A percentile compares a stretch with the other conserved stretches of the same genome.
Conservation (phyloP, 805 yeast genomes). For the Blastobotrys mokoenaii region DNA sequence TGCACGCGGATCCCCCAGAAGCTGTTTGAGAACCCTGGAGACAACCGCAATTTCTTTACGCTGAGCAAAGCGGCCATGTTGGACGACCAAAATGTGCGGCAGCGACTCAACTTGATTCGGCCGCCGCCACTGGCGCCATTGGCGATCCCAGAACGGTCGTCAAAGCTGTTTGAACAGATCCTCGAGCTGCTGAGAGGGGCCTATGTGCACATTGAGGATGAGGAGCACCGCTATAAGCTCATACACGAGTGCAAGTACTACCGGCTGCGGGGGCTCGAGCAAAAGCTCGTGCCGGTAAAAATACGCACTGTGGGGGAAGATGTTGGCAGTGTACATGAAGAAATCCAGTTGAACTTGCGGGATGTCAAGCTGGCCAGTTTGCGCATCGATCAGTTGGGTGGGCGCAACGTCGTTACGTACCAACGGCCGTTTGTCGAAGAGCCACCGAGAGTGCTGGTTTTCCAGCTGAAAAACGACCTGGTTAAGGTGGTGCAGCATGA, state of each 20-base stretch:
- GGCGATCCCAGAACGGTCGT: slow-evolving; percentile 42
- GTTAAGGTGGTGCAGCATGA: neutral
- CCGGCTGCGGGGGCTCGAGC: slow-evolving; percentile 67
- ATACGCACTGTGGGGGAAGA: slow-evolving; percentile 8
- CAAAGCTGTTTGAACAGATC: slow-evolving; percentile 46
- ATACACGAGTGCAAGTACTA: slow-evolving; percentile 70
- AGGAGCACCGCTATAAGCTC: slow-evolving; percentile 48
- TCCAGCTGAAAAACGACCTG: slow-evolving; percentile 28
- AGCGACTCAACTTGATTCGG: slow-evolving; percentile 41
- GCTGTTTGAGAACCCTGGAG: slow-evolving; percentile 52
- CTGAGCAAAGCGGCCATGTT: slow-evolving; percentile 45
- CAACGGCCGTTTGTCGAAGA: slow-evolving; percentile 41
- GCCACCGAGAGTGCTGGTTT: slow-evolving; percentile 30
- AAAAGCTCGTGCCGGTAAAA: slow-evolving; percentile 47
- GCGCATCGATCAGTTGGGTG: slow-evolving; percentile 9
- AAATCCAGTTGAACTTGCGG: slow-evolving; percentile 43
- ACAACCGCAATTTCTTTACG: slow-evolving; percentile 69
- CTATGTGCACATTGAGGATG: slow-evolving; percentile 38
- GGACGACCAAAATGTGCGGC: neutral
- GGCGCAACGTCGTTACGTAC: slow-evolving; percentile 25
- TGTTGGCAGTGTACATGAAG: slow-evolving; percentile 31
- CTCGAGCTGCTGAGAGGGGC: slow-evolving; percentile 51
- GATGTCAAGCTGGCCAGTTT: slow-evolving; percentile 32
- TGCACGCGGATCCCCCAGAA: slow-evolving; percentile 52
- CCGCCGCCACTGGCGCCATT: slow-evolving; percentile 74